Evolutionary conservation across 768 basidiomycete species (phyloP), one percentile per base, ranked within the genome.

Genomic region (Pseudohyphozyma bogoriensis): DNA sequence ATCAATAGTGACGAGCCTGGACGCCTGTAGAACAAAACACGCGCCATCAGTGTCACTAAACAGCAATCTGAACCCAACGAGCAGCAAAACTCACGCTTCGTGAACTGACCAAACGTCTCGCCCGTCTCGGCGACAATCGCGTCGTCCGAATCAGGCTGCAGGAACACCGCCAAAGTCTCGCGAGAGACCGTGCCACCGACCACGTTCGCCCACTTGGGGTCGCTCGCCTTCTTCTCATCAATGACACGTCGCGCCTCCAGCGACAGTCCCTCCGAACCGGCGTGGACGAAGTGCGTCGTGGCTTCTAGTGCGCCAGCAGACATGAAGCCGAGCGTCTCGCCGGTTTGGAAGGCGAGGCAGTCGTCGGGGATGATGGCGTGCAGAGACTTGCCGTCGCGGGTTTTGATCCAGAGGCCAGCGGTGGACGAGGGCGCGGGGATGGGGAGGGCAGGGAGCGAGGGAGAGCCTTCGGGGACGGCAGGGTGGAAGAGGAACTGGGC

Each of bases 261-360:
- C 0, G 62, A 51, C 2, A 70, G 57, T 1, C 60, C 60, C 39
- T 75, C 76, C 5, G 73, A 73, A 9, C 84, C 88, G 8, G 89
- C 83, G 62, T 84, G 82, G 45, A 97, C 93, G 66, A 88, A 95
- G 67, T 97, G 93, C 16, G 93, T 93, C 0, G 95, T 99, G 0
- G 95, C 95, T 45, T 84, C 81, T 20, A 99, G 78, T 57, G 79
- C 81, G 18, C 84, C 82, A 13, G 79, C 82, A 2, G 93, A 96
- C 28, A 92, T 85, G 28, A 96, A 77, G 72, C 95, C 85, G 26
- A 99, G 81, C 12, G 93, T 89, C 75, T 99, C 91, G 9, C 95
- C 95, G 0, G 91, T 97, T 73, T 99, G 95, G 74, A 99, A 96
- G 4, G 92, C 93, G 54, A 93, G 75, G 69, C 85, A 88, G 70